A percentile compares a stretch with the other conserved stretches of the same genome.
Evolutionary conservation across 176 grass and related monocot species (phyloP).

Genomic region (Echinochloa phyllopogon): DNA sequence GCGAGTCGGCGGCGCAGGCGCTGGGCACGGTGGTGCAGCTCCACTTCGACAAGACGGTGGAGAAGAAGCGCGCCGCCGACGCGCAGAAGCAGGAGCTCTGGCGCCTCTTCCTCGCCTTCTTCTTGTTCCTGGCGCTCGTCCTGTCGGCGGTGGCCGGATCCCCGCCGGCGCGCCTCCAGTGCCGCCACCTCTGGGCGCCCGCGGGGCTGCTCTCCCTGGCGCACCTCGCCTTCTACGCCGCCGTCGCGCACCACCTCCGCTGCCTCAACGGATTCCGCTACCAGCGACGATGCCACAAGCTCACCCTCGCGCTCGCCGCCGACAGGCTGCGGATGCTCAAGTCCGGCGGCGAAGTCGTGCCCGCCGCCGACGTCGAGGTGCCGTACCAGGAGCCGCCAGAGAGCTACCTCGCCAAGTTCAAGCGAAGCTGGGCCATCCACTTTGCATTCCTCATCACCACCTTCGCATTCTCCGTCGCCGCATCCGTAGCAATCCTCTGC

Average conservation of each 20-base stretch:
- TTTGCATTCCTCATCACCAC: constrained; percentile 83
- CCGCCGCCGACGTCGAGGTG: constrained; percentile 72
- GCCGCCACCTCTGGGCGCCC: constrained; percentile 88
- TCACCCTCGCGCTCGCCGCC: constrained; percentile 86
- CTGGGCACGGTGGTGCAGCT: constrained; percentile 85
- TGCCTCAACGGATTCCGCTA: constrained; percentile 92
- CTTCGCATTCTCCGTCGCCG: constrained; percentile 81
- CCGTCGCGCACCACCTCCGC: constrained; percentile 91
- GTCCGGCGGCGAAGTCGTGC: constrained; percentile 49
- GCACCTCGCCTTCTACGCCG: constrained; percentile 90
- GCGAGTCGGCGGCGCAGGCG: constrained; percentile 66
- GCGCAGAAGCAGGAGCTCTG: constrained; percentile 97
- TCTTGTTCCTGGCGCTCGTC: constrained; percentile 76
- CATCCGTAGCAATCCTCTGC: constrained; percentile 77
- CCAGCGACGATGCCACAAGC: constrained; percentile 96
- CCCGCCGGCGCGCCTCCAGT: constrained; percentile 57
- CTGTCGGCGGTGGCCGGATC: constrained; percentile 55
- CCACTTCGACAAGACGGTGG: constrained; percentile 94
- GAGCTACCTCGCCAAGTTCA: constrained; percentile 90
- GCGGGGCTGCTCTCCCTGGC: constrained; percentile 80
- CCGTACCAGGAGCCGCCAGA: constrained; percentile 93
- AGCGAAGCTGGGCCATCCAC: constrained; percentile 82
- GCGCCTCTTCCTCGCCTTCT: constrained; percentile 94
- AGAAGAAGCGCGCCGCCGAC: constrained; percentile 91
- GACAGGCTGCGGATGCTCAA: constrained; percentile 78